Percentiles rank a stretch among this genome's conserved stretches.
Evolutionary conservation across 495 filamentous ascomycete genomes (phyloP).

Genomic region (Amniculicola lignicola): DNA sequence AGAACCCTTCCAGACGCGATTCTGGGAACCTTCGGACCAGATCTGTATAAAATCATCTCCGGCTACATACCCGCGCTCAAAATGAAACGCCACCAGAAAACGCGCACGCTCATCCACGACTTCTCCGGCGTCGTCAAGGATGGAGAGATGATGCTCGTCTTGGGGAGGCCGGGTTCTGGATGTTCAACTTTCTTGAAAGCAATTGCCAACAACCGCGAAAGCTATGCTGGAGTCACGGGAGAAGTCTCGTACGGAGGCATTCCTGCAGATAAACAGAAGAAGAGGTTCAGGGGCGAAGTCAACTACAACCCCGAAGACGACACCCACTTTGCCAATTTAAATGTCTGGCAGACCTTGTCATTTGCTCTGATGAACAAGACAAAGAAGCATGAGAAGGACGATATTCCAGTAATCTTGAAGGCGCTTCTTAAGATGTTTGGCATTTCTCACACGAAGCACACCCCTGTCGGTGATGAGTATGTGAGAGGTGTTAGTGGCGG

Average conservation of each 20-base stretch:
- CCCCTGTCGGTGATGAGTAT: conserved; percentile 79
- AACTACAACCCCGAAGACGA: conserved; percentile 84
- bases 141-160: conserved; percentile 81
- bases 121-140: conserved; percentile 76
- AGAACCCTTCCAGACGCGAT: conserved; percentile 74
- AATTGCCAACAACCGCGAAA: conserved; percentile 65
- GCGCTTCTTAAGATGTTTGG: conserved; percentile 69
- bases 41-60: conserved; percentile 68
- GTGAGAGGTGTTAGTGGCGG: conserved; percentile 72
- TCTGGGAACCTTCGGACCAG: conserved; percentile 79
- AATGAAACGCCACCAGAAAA: conserved; percentile 50
- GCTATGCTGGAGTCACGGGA: conserved; percentile 65
- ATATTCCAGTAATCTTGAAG: conserved; percentile 64
- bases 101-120: conserved; percentile 65
- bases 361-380: conserved; percentile 83
- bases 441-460: conserved; percentile 77
- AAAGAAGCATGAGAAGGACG: conserved; percentile 63
- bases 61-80: conserved; percentile 62
- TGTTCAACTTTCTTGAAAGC: conserved; percentile 79
- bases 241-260: conserved; percentile 77
- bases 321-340: conserved; percentile 71
- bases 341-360: conserved; percentile 75
- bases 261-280: conserved; percentile 62
- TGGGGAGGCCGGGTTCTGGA: conserved; percentile 75
- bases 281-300: conserved; percentile 74